Evolutionary conservation across 129 eudicot genomes (phyloP).

Genomic region (Chrysanthemum seticuspe): DNA sequence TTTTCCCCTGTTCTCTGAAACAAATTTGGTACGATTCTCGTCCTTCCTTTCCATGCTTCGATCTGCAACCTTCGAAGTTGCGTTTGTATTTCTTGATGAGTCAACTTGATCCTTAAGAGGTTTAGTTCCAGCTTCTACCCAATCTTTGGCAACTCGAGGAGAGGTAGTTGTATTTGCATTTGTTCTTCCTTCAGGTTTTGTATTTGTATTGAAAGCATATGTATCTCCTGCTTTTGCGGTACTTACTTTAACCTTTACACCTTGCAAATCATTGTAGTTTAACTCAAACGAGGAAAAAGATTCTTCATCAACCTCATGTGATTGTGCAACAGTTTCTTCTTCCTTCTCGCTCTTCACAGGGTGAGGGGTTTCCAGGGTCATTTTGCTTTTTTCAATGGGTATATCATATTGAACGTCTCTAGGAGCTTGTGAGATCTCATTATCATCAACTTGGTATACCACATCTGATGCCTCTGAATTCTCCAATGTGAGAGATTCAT

Average conservation of each 20-base stretch:
- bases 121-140: constrained; percentile 21
- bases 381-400: constrained; percentile 20
- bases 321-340: constrained; percentile 35
- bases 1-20: constrained; percentile 34
- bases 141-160: constrained; percentile 3
- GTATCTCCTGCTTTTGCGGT: constrained; percentile 12
- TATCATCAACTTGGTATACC: constrained; percentile 28
- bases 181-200: constrained; percentile 25
- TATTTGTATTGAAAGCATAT: constrained; percentile 26
- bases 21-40: constrained; percentile 10
- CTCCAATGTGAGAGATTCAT: constrained; percentile 14
- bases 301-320: constrained; percentile 35
- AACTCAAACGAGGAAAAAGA: constrained; percentile 12
- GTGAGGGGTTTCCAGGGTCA: constrained; percentile 25
- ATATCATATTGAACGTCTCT: constrained; percentile 24
- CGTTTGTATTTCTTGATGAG: constrained; percentile 16
- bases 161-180: constrained; percentile 21
- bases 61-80: constrained; percentile 26
- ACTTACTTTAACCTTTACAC: constrained; percentile 23
- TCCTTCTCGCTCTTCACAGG: constrained; percentile 22
- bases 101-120: constrained; percentile 29
- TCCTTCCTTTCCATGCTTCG: constrained; percentile 34
- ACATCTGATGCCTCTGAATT: constrained; percentile 36
- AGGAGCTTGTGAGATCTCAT: constrained; percentile 27
- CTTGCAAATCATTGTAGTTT: constrained; percentile 23